A percentile compares a stretch with the other conserved stretches of the same genome.
phyloP scores from a whole-genome alignment of 148 eudicot species.

The Rhododendron simsii region DNA sequence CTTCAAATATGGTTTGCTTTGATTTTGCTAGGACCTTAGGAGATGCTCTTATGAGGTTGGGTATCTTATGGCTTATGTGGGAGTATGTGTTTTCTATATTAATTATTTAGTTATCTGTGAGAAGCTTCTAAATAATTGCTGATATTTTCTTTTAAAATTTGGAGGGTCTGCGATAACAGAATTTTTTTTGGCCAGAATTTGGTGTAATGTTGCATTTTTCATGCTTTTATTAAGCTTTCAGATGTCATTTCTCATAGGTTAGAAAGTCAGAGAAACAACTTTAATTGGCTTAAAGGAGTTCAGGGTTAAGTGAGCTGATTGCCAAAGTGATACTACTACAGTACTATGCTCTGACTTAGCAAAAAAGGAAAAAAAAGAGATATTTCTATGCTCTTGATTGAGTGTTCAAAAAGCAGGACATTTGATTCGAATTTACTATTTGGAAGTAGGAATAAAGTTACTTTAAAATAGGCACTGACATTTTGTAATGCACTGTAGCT shows the following conservation, averaged over 20 bases:
- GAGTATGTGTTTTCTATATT: background rate
- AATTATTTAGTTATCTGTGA: background rate
- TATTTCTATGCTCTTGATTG: background rate
- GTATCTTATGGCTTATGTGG: too few species aligned
- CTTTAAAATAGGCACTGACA: background rate
- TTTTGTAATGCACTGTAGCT: background rate
- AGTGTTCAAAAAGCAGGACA: background rate
- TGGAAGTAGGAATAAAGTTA: background rate
- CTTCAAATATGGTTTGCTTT: too few species aligned
- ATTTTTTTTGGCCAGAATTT: background rate
- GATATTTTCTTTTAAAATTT: background rate
- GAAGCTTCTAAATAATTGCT: conserved; percentile 3
- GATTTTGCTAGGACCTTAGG: too few species aligned
- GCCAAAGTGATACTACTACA: background rate
- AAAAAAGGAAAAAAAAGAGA: too few species aligned
- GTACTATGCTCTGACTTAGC: too few species aligned
- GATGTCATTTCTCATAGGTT: background rate
- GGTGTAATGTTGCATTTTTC: background rate
- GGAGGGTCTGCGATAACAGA: too few species aligned
- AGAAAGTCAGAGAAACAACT: background rate
- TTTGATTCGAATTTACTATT: background rate
- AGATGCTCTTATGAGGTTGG: too few species aligned
- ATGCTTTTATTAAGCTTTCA: background rate
- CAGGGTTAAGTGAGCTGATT: background rate
- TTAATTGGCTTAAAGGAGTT: background rate